Base-by-base conservation (phyloP, 2,329 filamentous ascomycete genomes). In the Drechslera avenae region DNA sequence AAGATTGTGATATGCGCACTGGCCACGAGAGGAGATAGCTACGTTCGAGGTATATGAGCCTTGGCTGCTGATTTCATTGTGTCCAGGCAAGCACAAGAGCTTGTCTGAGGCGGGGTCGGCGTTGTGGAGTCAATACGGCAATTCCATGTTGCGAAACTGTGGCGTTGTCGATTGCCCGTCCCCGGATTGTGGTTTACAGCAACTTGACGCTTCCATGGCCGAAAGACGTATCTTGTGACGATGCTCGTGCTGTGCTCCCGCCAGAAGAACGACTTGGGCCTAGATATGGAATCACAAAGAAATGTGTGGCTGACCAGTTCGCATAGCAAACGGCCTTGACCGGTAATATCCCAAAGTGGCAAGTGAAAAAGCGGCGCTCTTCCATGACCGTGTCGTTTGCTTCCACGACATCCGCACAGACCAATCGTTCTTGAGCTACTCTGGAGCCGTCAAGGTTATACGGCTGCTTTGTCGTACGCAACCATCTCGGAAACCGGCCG, bases 401-500 rank as follows among this genome's bases (percentile, higher is more conserved):
- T 50, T 58, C 44, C 57, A 59, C 56, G 37, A 46, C 50, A 47
- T 54, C 50, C 31, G 69, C 70, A 73, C 69, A 58, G 69, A 49
- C 68, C 69, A 71, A 57, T 60, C 40, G 71, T 73, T 73, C 67
- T 50, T 63, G 58, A 49, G 36, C 50, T 64, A 57, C 62, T 62
- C 52, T 56, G 45, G 57, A 60, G 50, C 52, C 52, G 46, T 39
- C 42, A 33, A 44, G 43, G 64, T 66, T 61, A 61, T 65, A 67
- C 68, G 59, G 53, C 62, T 50, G 60, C 56, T 59, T 60, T 45
- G 53, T 59, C 59, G 66, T 68, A 56, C 56, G 39, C 54, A 46
- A 55, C 55, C 35, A 57, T 46, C 45, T 63, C 61, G 62, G 62
- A 46, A 46, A 50, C 37, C 54, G 45, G 45, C 64, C 62, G 62